These are phyloP conservation scores for Fallopia convolvulus DNA, from an alignment of 148 eudicot species.

Conservation along the genomic window DNA sequence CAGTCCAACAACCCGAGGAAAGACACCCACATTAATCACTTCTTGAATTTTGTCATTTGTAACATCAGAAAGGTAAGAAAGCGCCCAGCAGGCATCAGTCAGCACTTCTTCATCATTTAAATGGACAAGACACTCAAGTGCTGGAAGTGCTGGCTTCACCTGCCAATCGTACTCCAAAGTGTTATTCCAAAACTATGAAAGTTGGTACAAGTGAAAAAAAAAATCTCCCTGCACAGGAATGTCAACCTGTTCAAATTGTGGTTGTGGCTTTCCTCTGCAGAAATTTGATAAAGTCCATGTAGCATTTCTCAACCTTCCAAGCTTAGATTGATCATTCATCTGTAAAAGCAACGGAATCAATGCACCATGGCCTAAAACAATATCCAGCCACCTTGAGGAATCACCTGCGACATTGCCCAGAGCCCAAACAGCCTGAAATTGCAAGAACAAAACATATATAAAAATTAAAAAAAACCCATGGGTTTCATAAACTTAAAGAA, in stretches of 20 bases:
- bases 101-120: no score
- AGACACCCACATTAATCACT: no score
- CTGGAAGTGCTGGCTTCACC: no score
- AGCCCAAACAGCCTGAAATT: slow-evolving; percentile 45
- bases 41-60: no score
- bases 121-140: no score
- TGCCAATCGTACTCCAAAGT: no score
- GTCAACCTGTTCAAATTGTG: slow-evolving; percentile 35
- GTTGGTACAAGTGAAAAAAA: background rate
- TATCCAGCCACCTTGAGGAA: slow-evolving; percentile 46
- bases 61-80: no score
- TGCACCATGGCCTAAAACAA: slow-evolving; percentile 44
- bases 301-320: slow-evolving; percentile 47
- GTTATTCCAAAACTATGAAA: background rate
- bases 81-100: no score
- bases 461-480: background rate
- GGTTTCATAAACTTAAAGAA: background rate
- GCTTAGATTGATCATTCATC: slow-evolving; percentile 40
- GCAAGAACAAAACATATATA: background rate
- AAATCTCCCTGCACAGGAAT: background rate
- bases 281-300: slow-evolving; percentile 52
- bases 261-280: slow-evolving; percentile 47
- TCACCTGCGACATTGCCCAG: slow-evolving; percentile 55
- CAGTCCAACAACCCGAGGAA: no score
- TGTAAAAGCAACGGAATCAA: slow-evolving; percentile 32